Conservation (phyloP, 306 rosid species). For the Alnus rubra region DNA sequence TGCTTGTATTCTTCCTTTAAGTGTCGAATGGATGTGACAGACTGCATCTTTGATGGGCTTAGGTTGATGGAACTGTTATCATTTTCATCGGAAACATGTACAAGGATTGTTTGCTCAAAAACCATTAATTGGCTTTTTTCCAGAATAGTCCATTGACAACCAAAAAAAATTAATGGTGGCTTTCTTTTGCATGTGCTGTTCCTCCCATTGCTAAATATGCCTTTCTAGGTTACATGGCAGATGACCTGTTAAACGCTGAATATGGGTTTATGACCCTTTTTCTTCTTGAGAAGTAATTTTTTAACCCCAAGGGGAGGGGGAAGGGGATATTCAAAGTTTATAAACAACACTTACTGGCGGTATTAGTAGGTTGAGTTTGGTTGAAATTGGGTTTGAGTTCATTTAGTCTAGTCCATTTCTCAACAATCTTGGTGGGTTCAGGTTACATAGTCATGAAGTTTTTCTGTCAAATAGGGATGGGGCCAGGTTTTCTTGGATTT, state of each 20-base stretch:
- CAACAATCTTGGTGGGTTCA: background rate
- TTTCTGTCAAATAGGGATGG: constrained; percentile 4
- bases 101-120: background rate
- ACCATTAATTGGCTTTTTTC: background rate
- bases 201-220: background rate
- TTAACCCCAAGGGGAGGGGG: too few species aligned
- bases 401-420: background rate
- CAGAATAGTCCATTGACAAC: background rate
- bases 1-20: too few species aligned
- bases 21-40: too few species aligned
- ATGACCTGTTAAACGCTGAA: background rate
- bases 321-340: too few species aligned
- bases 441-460: background rate
- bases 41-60: too few species aligned
- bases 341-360: background rate
- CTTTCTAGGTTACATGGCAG: background rate
- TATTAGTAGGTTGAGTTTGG: background rate
- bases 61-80: too few species aligned
- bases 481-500: constrained; percentile 22
- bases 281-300: too few species aligned
- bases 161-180: background rate
- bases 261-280: background rate
- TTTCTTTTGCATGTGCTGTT: background rate
- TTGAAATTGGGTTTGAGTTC: background rate
- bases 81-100: too few species aligned